Percentiles rank a stretch among this genome's conserved stretches.
Evolutionary conservation across 2,329 filamentous ascomycete species (phyloP).

Genomic region (Hypoxylon sp.): DNA sequence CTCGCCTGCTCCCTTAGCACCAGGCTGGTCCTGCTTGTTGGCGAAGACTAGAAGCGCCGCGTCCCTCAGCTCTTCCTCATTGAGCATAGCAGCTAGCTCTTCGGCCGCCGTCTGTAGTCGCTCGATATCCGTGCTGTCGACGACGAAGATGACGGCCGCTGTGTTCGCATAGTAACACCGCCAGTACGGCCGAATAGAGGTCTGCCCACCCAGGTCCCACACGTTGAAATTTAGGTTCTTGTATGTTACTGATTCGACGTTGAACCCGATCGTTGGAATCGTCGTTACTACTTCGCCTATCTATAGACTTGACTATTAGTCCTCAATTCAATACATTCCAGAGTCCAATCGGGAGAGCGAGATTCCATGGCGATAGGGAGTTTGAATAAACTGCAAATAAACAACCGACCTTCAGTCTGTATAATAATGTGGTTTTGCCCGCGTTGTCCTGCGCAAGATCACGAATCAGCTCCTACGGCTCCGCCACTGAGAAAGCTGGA

Average conservation of each 20-base stretch:
- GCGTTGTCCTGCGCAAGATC: conserved; percentile 83
- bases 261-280: conserved; percentile 99
- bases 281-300: conserved; percentile 99
- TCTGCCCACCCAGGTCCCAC: conserved; percentile 98
- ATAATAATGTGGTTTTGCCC: conserved; percentile 96
- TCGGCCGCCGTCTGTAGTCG: conserved; percentile 92
- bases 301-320: conserved; percentile 61
- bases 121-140: conserved; percentile 98
- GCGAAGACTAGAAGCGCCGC: conserved; percentile 94
- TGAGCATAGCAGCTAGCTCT: conserved; percentile 94
- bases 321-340: conserved; percentile 12
- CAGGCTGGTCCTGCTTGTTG: conserved; percentile 99
- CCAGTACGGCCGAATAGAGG: conserved; percentile 99
- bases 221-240: conserved; percentile 99
- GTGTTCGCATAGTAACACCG: conserved; percentile 99
- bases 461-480: conserved; percentile 34
- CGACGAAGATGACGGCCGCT: conserved; percentile 97
- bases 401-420: conserved; percentile 85
- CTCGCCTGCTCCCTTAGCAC: conserved; percentile 94
- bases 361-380: not conserved
- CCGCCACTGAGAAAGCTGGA: conserved; percentile 27
- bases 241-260: conserved; percentile 98
- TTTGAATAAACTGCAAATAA: conserved; percentile 4
- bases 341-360: not conserved
- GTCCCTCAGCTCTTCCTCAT: conserved; percentile 96